phyloP scores from a whole-genome alignment of 768 basidiomycete species.

The Rhodosporidiobolus odoratus region DNA sequence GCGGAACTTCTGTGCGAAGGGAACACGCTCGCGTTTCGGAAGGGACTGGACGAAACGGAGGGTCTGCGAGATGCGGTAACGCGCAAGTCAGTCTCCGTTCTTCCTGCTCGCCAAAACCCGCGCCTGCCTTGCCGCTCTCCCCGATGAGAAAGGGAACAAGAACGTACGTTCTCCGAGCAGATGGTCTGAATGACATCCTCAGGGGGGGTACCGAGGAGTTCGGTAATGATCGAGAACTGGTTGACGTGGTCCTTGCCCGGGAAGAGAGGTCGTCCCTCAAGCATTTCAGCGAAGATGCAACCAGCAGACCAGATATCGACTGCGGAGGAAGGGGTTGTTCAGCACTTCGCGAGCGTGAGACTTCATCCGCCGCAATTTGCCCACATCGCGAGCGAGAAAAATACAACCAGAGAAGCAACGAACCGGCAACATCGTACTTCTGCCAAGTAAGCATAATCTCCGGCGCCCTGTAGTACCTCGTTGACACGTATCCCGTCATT shows the following conservation, averaged over 20 bases:
- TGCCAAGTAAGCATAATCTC: constrained; percentile 99
- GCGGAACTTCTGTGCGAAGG: constrained; percentile 86
- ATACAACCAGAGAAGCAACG: constrained; percentile 18
- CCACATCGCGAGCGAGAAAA: background rate
- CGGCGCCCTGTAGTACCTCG: constrained; percentile 95
- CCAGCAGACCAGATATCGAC: constrained; percentile 99
- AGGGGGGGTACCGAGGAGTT: constrained; percentile 93
- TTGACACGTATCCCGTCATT: constrained; percentile 99
- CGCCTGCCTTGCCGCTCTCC: too few species aligned
- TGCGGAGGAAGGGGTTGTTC: background rate
- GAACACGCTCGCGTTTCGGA: constrained; percentile 91
- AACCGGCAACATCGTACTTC: constrained; percentile 91
- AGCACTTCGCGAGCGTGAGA: background rate
- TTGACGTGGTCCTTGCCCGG: constrained; percentile 99
- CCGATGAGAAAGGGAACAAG: background rate
- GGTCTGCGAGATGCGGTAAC: constrained; percentile 61
- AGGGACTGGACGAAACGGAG: constrained; percentile 96
- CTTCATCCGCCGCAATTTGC: background rate
- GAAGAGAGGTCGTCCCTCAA: constrained; percentile 97
- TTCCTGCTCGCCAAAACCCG: too few species aligned
- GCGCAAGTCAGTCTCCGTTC: background rate
- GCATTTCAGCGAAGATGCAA: constrained; percentile 99
- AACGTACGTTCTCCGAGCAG: constrained; percentile 85
- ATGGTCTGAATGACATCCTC: constrained; percentile 99
- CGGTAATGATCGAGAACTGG: constrained; percentile 99